Evolutionary conservation across 805 yeast species (phyloP).

Genomic region (Lipomyces sp.): DNA sequence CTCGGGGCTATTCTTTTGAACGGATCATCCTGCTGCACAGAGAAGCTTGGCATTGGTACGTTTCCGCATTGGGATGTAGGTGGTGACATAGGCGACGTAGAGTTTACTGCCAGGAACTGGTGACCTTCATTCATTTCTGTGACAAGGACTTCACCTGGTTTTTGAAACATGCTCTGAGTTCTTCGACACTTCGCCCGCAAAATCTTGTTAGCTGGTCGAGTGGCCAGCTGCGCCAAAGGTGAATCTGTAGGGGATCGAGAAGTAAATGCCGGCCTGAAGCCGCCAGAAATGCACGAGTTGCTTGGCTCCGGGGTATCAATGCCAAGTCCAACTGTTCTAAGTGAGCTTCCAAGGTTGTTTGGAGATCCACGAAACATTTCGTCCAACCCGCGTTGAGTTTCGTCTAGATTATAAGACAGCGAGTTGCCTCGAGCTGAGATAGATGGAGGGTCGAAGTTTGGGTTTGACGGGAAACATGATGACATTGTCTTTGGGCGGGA

Average conservation of each 20-base stretch:
- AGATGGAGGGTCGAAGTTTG: background rate
- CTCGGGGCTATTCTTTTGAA: slow-evolving; percentile 68
- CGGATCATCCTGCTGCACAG: slow-evolving; percentile 51
- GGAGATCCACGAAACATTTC: slow-evolving; percentile 19
- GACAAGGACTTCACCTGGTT: slow-evolving; percentile 54
- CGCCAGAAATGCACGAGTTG: slow-evolving; percentile 19
- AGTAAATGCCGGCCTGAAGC: slow-evolving; percentile 26
- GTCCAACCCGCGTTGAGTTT: background rate
- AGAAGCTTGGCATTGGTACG: slow-evolving; percentile 28
- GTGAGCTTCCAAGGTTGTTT: slow-evolving; percentile 4
- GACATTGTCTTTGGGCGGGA: background rate
- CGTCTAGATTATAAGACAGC: background rate
- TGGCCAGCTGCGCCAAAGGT: slow-evolving; percentile 21
- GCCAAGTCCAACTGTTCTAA: slow-evolving; percentile 22
- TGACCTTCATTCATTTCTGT: slow-evolving; percentile 45
- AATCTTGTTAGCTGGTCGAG: slow-evolving; percentile 24
- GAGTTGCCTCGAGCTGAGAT: slow-evolving; percentile 1
- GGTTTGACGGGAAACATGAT: background rate
- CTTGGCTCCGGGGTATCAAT: slow-evolving; percentile 25
- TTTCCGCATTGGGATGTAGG: slow-evolving; percentile 20
- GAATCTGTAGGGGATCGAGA: slow-evolving; percentile 19
- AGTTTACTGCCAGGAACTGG: slow-evolving; percentile 17
- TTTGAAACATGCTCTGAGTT: slow-evolving; percentile 71
- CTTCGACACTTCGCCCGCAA: slow-evolving; percentile 54
- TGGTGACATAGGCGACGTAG: slow-evolving; percentile 30